Evolutionary conservation across 1,284 basidiomycete species (phyloP).

Genomic region (Pseudomicrostroma phylloplanum): DNA sequence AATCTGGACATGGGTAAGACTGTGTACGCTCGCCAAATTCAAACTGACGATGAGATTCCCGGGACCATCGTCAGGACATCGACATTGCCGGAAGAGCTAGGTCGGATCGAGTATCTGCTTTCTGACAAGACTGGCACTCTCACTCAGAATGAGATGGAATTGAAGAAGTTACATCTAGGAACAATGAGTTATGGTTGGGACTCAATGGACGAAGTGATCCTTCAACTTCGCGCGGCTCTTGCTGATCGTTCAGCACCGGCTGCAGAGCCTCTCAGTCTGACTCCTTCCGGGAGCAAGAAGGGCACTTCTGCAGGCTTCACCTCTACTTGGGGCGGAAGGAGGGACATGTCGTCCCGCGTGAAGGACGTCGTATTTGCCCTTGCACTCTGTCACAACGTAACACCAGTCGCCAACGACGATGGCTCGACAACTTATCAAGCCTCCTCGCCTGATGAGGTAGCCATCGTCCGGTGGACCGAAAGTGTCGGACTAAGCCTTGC

Average conservation of each 20-base stretch:
- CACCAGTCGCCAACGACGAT: conserved; percentile 88
- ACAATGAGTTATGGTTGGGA: conserved; percentile 95
- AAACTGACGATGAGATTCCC: conserved; percentile 85
- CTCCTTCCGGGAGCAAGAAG: not conserved
- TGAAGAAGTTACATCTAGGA: conserved; percentile 97
- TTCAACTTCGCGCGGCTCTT: conserved; percentile 75
- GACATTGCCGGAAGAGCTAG: conserved; percentile 93
- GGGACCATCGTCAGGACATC: conserved; percentile 92
- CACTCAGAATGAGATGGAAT: conserved; percentile 99
- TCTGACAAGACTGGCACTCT: conserved; percentile 97
- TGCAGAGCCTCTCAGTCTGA: not conserved
- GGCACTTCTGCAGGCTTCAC: conserved; percentile 63
- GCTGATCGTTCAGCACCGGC: not conserved
- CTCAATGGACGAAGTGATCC: conserved; percentile 94
- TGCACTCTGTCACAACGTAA: conserved; percentile 95
- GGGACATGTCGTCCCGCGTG: conserved; percentile 93
- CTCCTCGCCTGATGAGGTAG: conserved; percentile 96
- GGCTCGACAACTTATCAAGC: conserved; percentile 93
- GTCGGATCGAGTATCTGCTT: conserved; percentile 87
- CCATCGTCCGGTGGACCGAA: conserved; percentile 96
- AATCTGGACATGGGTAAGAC: conserved; percentile 99
- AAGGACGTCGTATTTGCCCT: conserved; percentile 87
- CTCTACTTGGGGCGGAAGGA: conserved; percentile 70
- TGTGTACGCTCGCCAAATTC: conserved; percentile 90
- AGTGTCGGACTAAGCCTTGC: conserved; percentile 83